Evolutionary conservation across 345 rosid genomes (phyloP).

Genomic region (Pistacia atlantica): DNA sequence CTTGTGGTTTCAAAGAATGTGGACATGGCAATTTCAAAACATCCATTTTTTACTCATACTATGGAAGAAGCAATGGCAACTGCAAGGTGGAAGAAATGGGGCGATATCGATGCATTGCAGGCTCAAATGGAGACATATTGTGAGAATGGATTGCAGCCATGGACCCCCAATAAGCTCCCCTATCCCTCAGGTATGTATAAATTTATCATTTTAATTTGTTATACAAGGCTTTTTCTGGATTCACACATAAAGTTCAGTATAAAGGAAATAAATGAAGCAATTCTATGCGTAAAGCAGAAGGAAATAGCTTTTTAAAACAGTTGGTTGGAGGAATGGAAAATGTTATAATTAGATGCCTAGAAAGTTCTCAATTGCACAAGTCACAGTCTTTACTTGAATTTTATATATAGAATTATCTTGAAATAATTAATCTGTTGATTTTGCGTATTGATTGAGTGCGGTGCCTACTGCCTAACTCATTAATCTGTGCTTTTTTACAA

Average conservation of each 20-base stretch:
- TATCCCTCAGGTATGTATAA: constrained; percentile 64
- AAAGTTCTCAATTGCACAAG: not conserved
- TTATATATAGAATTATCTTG: too few relatives aligned
- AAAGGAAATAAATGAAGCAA: too few relatives aligned
- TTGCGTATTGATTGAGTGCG: too few relatives aligned
- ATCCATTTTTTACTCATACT: constrained; percentile 68
- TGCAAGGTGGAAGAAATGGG: constrained; percentile 94
- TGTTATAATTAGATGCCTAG: not conserved
- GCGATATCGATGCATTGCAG: constrained; percentile 56
- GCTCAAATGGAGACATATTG: constrained; percentile 91
- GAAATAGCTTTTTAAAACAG: not conserved
- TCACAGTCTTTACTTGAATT: too few relatives aligned
- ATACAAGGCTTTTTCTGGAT: too few relatives aligned
- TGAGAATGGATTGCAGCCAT: constrained; percentile 77
- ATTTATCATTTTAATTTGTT: not conserved
- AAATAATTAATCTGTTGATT: too few relatives aligned
- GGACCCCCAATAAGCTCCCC: constrained; percentile 71
- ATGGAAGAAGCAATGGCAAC: constrained; percentile 99
- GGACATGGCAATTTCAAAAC: constrained; percentile 83
- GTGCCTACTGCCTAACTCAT: not conserved
- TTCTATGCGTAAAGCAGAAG: too few relatives aligned
- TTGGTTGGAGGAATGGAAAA: not conserved
- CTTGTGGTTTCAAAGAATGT: constrained; percentile 48
- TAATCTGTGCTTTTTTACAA: not conserved
- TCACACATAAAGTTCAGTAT: too few relatives aligned